Evolutionary conservation across 108 stramenopile species (phyloP).

Genomic region (Cyclotella kingstonii): DNA sequence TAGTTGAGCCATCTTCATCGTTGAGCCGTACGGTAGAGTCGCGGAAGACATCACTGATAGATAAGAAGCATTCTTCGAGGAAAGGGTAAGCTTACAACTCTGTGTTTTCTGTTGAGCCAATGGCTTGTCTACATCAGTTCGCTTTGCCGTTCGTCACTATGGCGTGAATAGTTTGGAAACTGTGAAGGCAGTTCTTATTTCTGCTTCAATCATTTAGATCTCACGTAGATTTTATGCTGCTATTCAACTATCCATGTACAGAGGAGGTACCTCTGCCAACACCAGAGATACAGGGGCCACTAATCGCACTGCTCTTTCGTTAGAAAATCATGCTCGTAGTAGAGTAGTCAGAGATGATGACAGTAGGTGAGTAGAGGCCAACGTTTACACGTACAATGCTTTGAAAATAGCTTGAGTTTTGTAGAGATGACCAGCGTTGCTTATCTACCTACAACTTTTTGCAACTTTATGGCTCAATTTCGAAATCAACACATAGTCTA

Average conservation of each 20-base stretch:
- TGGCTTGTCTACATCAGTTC: background rate
- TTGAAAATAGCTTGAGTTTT: background rate
- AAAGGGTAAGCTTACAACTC: background rate
- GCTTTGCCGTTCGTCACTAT: background rate
- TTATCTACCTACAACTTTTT: background rate
- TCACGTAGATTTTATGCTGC: background rate
- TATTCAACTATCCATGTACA: background rate
- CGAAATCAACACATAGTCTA: conserved; percentile 7
- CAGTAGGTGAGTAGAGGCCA: conserved; percentile 1
- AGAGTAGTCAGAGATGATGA: background rate
- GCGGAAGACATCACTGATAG: background rate
- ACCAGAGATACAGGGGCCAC: background rate
- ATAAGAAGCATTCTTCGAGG: background rate
- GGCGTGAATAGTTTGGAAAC: background rate
- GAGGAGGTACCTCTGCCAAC: background rate
- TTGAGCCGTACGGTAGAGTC: background rate
- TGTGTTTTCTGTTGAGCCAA: background rate
- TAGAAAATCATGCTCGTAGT: background rate
- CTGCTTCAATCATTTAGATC: background rate
- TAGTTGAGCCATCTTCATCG: background rate
- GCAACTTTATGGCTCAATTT: background rate
- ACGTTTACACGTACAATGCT: background rate
- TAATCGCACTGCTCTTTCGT: too few species aligned
- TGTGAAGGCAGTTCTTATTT: too few species aligned
- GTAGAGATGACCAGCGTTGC: background rate